phyloP scores from a whole-genome alignment of 805 yeast genomes.

The Candida pini region DNA sequence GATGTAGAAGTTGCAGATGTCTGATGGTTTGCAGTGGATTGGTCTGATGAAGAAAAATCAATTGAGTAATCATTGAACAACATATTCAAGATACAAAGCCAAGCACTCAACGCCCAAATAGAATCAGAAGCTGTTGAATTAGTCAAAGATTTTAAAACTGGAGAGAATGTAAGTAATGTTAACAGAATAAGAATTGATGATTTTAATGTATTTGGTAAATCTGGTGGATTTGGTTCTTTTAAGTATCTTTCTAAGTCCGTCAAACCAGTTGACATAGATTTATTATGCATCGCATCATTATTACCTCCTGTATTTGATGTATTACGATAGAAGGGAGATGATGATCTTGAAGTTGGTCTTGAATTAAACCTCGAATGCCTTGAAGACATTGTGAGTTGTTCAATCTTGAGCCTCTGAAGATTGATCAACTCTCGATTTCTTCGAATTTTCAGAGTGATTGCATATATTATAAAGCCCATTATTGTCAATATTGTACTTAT shows the following conservation, averaged over 20 bases:
- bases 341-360: slow-evolving; percentile 20
- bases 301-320: not conserved
- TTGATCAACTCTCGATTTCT: slow-evolving; percentile 25
- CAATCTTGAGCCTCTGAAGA: slow-evolving; percentile 24
- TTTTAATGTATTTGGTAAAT: slow-evolving; percentile 38
- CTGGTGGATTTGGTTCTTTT: slow-evolving; percentile 23
- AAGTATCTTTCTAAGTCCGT: slow-evolving; percentile 20
- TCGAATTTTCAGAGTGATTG: slow-evolving; percentile 24
- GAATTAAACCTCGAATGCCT: slow-evolving; percentile 15
- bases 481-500: slow-evolving; percentile 30
- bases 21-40: slow-evolving; percentile 9
- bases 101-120: slow-evolving; percentile 85
- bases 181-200: slow-evolving; percentile 66
- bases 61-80: slow-evolving; percentile 63
- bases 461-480: slow-evolving; percentile 30
- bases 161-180: slow-evolving; percentile 73
- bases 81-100: slow-evolving; percentile 69
- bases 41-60: slow-evolving; percentile 28
- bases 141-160: slow-evolving; percentile 83
- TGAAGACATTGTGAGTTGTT: slow-evolving; percentile 18
- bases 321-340: slow-evolving; percentile 16
- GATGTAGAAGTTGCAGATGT: not conserved
- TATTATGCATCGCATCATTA: not conserved
- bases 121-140: slow-evolving; percentile 89
- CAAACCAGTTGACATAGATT: not conserved